Percentiles rank a stretch among this genome's conserved stretches.
These are phyloP conservation scores for Phytophthora capsici DNA, from an alignment of 352 stramenopile genomes.

Conservation along the genomic window DNA sequence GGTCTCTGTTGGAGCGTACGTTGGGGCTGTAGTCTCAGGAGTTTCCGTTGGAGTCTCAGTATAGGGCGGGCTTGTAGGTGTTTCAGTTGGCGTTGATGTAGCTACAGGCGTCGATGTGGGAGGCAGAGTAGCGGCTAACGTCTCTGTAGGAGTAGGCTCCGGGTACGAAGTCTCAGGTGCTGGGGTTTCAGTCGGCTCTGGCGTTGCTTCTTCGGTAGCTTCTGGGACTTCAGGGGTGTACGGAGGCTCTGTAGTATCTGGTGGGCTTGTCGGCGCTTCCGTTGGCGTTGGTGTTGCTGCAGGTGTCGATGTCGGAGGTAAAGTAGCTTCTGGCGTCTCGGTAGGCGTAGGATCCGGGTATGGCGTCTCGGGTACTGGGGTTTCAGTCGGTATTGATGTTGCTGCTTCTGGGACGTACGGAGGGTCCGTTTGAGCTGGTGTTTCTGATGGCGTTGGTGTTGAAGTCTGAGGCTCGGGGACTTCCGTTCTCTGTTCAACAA, in stretches of 20 bases:
- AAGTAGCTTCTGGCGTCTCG: background rate
- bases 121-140: background rate
- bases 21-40: constrained; percentile 4
- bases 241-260: background rate
- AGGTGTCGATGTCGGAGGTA: background rate
- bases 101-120: background rate
- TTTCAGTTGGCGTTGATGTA: background rate
- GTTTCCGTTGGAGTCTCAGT: background rate
- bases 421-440: constrained; percentile 5
- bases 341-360: constrained; percentile 6
- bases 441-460: constrained; percentile 4
- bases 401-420: background rate
- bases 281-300: background rate
- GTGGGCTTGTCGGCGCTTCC: no score
- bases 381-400: background rate
- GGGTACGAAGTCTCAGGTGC: background rate
- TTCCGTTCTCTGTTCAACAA: constrained; percentile 3
- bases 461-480: background rate
- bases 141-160: constrained; percentile 8
- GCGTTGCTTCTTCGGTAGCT: background rate
- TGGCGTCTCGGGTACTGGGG: background rate
- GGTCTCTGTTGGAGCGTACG: constrained; percentile 4
- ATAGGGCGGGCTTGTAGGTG: no score
- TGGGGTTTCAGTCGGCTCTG: background rate
- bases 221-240: background rate